Evolutionary conservation across 257 asterid genomes (phyloP).

Genomic region (Petunia axillaris): DNA sequence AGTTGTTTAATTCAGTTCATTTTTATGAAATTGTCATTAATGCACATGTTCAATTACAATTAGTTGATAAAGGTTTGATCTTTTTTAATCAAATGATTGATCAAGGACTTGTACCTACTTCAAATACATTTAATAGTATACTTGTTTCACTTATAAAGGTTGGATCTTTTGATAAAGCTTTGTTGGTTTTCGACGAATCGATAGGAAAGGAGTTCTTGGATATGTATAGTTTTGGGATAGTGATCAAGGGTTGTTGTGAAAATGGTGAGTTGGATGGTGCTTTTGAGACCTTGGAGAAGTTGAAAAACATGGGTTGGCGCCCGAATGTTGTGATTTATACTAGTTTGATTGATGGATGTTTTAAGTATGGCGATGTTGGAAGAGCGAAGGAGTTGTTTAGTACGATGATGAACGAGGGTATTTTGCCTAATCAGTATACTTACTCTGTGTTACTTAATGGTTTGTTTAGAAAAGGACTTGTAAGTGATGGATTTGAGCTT

Average conservation of each 20-base stretch:
- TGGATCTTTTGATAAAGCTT: slow-evolving; percentile 41
- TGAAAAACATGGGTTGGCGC: slow-evolving; percentile 48
- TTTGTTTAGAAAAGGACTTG: slow-evolving; percentile 54
- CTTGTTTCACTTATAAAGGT: slow-evolving; percentile 46
- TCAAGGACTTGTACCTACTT: slow-evolving; percentile 48
- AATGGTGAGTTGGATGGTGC: slow-evolving; percentile 51
- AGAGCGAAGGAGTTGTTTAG: slow-evolving; percentile 56
- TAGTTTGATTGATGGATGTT: slow-evolving; percentile 72
- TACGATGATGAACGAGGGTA: slow-evolving; percentile 52
- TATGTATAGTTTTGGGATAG: slow-evolving; percentile 68
- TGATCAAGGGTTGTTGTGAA: slow-evolving; percentile 75
- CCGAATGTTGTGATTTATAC: slow-evolving; percentile 75
- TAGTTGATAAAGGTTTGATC: slow-evolving; percentile 42
- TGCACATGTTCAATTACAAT: slow-evolving; percentile 51
- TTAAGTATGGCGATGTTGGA: slow-evolving; percentile 53
- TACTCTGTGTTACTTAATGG: slow-evolving; percentile 70
- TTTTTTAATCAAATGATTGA: slow-evolving; percentile 55
- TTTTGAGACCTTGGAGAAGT: slow-evolving; percentile 46
- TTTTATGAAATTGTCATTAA: slow-evolving; percentile 58
- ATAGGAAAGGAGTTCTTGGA: slow-evolving; percentile 45
- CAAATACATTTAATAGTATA: slow-evolving; percentile 52
- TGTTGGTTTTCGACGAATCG: slow-evolving; percentile 50
- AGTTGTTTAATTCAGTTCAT: slow-evolving; percentile 32
- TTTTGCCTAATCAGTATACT: slow-evolving; percentile 69
- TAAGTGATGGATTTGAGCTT: slow-evolving; percentile 63